These are phyloP conservation scores for Ascoidea rubescens DNA, from an alignment of 805 yeast species.

Conservation along the genomic window DNA sequence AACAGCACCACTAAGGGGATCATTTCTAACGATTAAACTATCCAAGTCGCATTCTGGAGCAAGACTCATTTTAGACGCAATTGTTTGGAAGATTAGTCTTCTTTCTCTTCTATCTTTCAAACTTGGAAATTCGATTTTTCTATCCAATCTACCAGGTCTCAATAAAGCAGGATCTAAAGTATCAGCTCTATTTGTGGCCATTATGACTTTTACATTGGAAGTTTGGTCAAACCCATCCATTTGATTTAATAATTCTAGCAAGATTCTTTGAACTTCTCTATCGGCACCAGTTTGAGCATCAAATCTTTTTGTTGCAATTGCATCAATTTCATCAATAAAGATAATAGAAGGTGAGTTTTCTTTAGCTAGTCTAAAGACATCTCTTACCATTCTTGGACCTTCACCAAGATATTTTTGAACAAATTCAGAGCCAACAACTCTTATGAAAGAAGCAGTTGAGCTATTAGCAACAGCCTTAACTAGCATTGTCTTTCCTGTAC, in stretches of 20 bases:
- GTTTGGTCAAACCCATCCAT: slow-evolving; percentile 99
- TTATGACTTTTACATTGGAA: slow-evolving; percentile 89
- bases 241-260: slow-evolving; percentile 89
- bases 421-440: slow-evolving; percentile 96
- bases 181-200: slow-evolving; percentile 99
- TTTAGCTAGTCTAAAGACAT: slow-evolving; percentile 91
- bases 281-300: slow-evolving; percentile 99
- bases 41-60: slow-evolving; percentile 98
- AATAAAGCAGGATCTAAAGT: slow-evolving; percentile 95
- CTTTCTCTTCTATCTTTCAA: slow-evolving; percentile 96
- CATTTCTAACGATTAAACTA: slow-evolving; percentile 87
- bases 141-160: slow-evolving; percentile 96
- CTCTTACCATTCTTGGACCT: slow-evolving; percentile 99
- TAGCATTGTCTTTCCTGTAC: slow-evolving; percentile 98
- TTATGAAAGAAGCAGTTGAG: slow-evolving; percentile 88
- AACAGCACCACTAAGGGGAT: slow-evolving; percentile 92
- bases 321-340: slow-evolving; percentile 96
- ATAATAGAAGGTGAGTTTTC: slow-evolving; percentile 96
- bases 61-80: slow-evolving; percentile 93
- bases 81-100: slow-evolving; percentile 87
- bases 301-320: slow-evolving; percentile 97
- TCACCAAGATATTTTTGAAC: slow-evolving; percentile 98
- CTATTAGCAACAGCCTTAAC: slow-evolving; percentile 98
- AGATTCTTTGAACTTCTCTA: slow-evolving; percentile 96
- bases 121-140: slow-evolving; percentile 95